phyloP scores from a whole-genome alignment of 2,329 filamentous ascomycete species.

The Neopestalotiopsis sp. region DNA sequence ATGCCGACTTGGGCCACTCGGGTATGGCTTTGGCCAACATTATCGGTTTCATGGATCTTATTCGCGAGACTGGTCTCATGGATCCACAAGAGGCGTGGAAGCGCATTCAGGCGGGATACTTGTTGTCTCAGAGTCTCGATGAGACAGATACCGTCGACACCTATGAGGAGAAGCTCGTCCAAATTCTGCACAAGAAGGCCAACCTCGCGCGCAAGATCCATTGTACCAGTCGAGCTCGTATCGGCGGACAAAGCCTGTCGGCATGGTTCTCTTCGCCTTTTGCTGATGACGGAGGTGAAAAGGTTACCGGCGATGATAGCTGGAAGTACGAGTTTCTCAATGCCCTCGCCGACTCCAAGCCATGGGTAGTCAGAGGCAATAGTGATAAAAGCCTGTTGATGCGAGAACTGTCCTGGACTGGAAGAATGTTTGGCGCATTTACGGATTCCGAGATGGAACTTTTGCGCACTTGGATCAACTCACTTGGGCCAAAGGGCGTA shows the following conservation, averaged over 20 bases:
- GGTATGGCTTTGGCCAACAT: conserved; percentile 50
- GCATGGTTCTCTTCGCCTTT: neutral
- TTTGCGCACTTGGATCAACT: neutral
- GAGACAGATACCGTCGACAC: neutral
- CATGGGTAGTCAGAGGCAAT: neutral
- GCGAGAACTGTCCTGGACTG: neutral
- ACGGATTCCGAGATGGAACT: neutral
- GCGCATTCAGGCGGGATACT: neutral
- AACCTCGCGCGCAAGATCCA: neutral
- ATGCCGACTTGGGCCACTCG: conserved; percentile 52
- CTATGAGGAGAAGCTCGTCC: neutral
- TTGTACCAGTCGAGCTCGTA: neutral
- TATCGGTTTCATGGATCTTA: conserved; percentile 40
- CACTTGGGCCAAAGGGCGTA: neutral
- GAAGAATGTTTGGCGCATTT: neutral
- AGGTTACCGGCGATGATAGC: neutral
- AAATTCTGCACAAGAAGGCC: neutral
- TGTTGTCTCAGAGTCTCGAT: neutral
- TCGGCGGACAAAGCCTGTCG: neutral
- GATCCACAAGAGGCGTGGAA: neutral
- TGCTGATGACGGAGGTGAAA: no score
- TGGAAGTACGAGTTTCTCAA: neutral
- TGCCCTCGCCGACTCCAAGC: neutral
- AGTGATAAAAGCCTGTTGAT: neutral
- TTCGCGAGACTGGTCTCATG: neutral